These are phyloP conservation scores for Hyphopichia fennica DNA, from an alignment of 1,139 yeast species.

Conservation along the genomic window DNA sequence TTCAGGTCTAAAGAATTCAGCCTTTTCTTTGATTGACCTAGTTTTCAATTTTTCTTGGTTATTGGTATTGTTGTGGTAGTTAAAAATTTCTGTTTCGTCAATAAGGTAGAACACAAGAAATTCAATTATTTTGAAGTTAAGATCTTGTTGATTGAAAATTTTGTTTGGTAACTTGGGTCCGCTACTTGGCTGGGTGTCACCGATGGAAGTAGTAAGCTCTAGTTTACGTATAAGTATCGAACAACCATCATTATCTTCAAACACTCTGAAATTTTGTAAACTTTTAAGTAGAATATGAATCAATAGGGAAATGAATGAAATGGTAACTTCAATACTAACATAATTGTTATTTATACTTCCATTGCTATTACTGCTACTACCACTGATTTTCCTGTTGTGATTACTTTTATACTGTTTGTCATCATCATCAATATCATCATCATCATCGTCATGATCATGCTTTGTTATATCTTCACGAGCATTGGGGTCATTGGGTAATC, in stretches of 20 bases:
- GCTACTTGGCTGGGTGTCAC: not conserved
- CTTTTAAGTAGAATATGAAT: conserved; percentile 63
- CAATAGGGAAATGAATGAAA: conserved; percentile 54
- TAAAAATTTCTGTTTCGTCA: conserved; percentile 45
- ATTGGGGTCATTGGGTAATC: not conserved
- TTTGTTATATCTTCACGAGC: conserved; percentile 5
- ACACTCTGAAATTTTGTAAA: conserved; percentile 55
- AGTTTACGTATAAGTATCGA: conserved; percentile 47
- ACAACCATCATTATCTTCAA: conserved; percentile 64
- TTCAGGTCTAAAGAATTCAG: conserved; percentile 47
- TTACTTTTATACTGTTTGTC: not conserved
- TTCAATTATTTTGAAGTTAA: conserved; percentile 65
- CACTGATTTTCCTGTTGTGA: not conserved
- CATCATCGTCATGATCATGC: conserved; percentile 13
- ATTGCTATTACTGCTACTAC: not conserved
- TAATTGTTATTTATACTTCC: conserved; percentile 3
- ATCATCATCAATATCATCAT: conserved; percentile 3
- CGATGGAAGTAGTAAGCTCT: conserved; percentile 12
- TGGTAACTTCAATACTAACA: conserved; percentile 21
- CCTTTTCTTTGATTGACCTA: conserved; percentile 52
- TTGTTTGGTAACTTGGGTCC: conserved; percentile 9
- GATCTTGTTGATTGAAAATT: conserved; percentile 32
- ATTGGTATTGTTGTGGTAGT: conserved; percentile 16
- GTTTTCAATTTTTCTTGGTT: not conserved
- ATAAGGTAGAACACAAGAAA: conserved; percentile 68